phyloP scores from a whole-genome alignment of 163 green algal species.

The Botryococcus braunii region DNA sequence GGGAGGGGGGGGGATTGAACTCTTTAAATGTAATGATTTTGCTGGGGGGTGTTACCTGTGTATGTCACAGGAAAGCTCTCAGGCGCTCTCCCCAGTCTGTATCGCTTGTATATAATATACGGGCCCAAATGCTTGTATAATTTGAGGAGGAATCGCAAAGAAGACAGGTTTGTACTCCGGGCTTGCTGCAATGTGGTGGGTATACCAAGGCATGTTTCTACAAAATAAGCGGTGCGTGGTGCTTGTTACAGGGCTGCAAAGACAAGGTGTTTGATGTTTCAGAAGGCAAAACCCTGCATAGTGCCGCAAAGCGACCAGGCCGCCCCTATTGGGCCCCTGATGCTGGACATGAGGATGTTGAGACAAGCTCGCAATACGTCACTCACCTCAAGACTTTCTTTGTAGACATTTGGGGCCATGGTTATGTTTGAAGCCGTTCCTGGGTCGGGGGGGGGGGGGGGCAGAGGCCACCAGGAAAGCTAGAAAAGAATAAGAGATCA shows the following conservation, averaged over 20 bases:
- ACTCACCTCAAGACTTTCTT: slow-evolving; percentile 1
- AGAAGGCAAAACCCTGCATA: slow-evolving; percentile 46
- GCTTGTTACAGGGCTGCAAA: slow-evolving; percentile 23
- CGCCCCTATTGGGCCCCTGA: background rate
- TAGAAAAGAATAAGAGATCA: too few relatives aligned
- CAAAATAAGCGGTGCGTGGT: background rate
- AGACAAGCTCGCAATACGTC: background rate
- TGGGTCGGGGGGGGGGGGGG: too few relatives aligned
- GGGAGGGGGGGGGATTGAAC: too few relatives aligned
- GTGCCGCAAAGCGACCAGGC: slow-evolving; percentile 24
- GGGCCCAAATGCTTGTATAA: background rate
- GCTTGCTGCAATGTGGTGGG: too few relatives aligned
- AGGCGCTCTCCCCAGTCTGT: too few relatives aligned
- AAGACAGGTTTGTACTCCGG: too few relatives aligned
- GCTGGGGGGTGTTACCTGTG: too few relatives aligned
- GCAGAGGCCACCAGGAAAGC: too few relatives aligned
- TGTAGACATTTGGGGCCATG: background rate
- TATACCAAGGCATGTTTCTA: background rate
- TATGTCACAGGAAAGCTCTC: too few relatives aligned
- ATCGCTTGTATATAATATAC: background rate
- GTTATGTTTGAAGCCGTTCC: too few relatives aligned
- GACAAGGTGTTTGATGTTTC: slow-evolving; percentile 52
- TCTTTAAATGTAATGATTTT: too few relatives aligned
- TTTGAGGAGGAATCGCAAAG: background rate
- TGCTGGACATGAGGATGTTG: slow-evolving; percentile 3